phyloP scores from a whole-genome alignment of 148 eudicot genomes.

The Chenopodium suecicum region DNA sequence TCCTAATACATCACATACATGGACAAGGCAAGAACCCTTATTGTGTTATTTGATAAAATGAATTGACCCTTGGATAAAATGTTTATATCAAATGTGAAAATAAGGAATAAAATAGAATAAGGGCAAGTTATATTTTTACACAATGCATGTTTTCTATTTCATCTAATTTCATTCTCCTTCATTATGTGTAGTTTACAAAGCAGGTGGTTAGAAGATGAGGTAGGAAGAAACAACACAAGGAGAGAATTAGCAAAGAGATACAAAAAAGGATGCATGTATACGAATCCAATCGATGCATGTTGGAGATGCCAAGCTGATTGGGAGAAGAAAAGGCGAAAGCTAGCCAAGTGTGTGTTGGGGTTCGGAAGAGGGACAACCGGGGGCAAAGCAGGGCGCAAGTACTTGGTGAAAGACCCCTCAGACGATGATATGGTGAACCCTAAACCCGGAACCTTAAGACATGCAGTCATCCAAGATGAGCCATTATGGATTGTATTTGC shows the following conservation, averaged over 20 bases:
- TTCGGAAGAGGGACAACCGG: constrained; percentile 58
- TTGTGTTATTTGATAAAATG: too few relatives aligned
- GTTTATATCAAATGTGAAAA: too few relatives aligned
- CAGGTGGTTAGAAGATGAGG: constrained; percentile 2
- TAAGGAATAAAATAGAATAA: too few relatives aligned
- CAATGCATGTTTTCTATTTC: too few relatives aligned
- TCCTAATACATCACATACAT: too few relatives aligned
- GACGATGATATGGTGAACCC: constrained; percentile 61
- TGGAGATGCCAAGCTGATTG: constrained; percentile 59
- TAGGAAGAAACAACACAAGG: constrained; percentile 38
- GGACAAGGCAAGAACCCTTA: too few relatives aligned
- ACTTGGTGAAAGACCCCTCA: constrained; percentile 51
- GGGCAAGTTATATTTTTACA: too few relatives aligned
- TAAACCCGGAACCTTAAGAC: constrained; percentile 60
- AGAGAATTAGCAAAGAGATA: constrained; percentile 34
- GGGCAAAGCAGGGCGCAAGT: constrained; percentile 45
- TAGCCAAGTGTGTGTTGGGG: constrained; percentile 65
- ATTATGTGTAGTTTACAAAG: neutral
- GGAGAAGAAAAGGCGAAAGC: constrained; percentile 40
- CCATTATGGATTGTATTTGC: constrained; percentile 71
- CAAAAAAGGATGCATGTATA: constrained; percentile 33
- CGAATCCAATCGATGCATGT: constrained; percentile 63
- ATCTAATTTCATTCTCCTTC: neutral
- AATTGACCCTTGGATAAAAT: too few relatives aligned
- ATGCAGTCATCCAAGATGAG: constrained; percentile 55